These are phyloP conservation scores for Rhizopogon vesiculosus DNA, from an alignment of 768 basidiomycete species.

Conservation along the genomic window DNA sequence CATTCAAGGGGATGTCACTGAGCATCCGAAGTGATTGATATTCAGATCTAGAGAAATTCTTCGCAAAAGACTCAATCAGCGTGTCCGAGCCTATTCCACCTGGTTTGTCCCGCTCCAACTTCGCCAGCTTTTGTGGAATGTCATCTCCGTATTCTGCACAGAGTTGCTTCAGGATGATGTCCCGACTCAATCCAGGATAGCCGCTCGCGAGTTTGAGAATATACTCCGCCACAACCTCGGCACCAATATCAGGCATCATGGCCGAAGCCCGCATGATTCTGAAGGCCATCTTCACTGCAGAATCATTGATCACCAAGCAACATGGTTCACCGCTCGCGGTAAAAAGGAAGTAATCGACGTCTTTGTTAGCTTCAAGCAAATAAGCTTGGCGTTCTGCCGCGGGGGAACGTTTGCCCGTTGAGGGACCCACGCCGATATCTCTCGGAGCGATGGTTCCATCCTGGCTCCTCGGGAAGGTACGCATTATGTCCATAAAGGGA, in stretches of 20 bases:
- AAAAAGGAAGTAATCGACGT: conserved; percentile 17
- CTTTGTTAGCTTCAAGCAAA: conserved; percentile 11
- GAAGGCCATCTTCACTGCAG: conserved; percentile 7
- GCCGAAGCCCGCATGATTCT: conserved; percentile 7
- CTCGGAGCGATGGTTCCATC: background rate
- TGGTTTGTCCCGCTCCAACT: background rate
- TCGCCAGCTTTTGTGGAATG: background rate
- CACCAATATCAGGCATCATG: conserved; percentile 6
- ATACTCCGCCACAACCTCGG: conserved; percentile 10
- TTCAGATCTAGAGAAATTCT: background rate
- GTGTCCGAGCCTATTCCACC: background rate
- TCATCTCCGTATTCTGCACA: background rate
- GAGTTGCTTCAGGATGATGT: background rate
- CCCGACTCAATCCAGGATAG: conserved; percentile 13
- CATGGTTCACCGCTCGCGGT: conserved; percentile 10
- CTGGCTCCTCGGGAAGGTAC: background rate
- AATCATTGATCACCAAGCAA: conserved; percentile 9
- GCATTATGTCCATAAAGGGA: conserved; percentile 1
- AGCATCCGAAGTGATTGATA: too few relatives aligned
- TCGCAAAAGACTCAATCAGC: background rate
- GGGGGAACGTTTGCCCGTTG: conserved; percentile 6
- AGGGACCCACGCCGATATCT: conserved; percentile 1
- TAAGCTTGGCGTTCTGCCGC: conserved; percentile 14
- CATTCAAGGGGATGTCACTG: background rate
- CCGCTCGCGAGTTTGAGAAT: conserved; percentile 12